A percentile compares a stretch with the other conserved stretches of the same genome.
Conservation (phyloP, 805 yeast species). For the Metschnikowia shivogae region DNA sequence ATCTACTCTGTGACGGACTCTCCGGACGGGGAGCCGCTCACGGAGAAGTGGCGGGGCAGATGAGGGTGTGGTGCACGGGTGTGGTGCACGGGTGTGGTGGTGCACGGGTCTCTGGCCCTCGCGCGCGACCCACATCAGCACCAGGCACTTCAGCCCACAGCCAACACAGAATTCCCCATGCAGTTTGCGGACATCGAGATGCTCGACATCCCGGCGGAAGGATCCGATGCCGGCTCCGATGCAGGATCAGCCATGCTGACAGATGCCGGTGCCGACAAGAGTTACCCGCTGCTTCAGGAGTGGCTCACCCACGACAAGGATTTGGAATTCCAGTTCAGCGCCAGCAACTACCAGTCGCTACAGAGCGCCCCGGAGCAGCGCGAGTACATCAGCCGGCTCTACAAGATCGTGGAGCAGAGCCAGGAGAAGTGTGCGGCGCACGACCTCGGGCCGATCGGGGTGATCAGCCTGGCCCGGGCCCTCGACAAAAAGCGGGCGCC, state of each 20-base stretch:
- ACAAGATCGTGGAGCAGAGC: conserved; percentile 45
- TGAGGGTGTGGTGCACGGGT: neutral
- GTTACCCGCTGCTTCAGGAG: conserved; percentile 42
- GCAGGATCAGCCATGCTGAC: conserved; percentile 6
- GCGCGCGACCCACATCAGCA: neutral
- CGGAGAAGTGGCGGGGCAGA: neutral
- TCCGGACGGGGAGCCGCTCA: neutral
- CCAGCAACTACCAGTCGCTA: conserved; percentile 38
- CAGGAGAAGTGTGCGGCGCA: conserved; percentile 17
- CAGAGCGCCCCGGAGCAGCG: conserved; percentile 37
- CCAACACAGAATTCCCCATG: conserved; percentile 8
- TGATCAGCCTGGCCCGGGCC: conserved; percentile 22
- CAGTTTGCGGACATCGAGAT: conserved; percentile 29
- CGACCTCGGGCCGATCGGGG: conserved; percentile 25
- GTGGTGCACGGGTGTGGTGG: neutral
- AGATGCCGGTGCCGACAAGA: conserved; percentile 7
- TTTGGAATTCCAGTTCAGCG: conserved; percentile 38
- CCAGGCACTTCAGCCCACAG: neutral
- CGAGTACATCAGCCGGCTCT: conserved; percentile 47
- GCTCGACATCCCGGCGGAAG: conserved; percentile 36
- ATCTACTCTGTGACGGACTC: conserved; percentile 8
- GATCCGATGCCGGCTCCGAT: conserved; percentile 12
- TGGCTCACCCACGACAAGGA: conserved; percentile 40
- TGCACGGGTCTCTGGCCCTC: neutral
- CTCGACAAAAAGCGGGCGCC: conserved; percentile 10